phyloP scores from a whole-genome alignment of 2,329 filamentous ascomycete genomes.

The Stylonectria norvegica region DNA sequence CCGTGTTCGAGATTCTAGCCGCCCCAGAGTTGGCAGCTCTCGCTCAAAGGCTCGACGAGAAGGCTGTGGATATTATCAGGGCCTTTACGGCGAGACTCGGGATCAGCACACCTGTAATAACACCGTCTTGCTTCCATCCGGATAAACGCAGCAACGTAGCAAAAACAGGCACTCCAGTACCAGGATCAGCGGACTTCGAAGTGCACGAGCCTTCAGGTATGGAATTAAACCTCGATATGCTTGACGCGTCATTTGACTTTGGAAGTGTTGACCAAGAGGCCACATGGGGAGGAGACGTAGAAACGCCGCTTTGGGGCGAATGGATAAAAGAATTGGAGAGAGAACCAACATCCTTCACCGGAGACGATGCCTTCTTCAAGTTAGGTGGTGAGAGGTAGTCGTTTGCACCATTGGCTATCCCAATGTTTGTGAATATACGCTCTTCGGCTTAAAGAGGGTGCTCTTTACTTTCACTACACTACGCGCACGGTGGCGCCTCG shows the following conservation, averaged over 20 bases:
- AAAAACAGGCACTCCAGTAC: slow-evolving; percentile 1
- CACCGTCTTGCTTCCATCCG: neutral
- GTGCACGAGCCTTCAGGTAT: no score
- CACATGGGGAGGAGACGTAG: no score
- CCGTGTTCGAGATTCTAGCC: slow-evolving; percentile 13
- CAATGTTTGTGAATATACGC: no score
- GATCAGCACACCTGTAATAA: slow-evolving; percentile 12
- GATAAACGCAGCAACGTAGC: slow-evolving; percentile 4
- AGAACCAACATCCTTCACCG: slow-evolving; percentile 9
- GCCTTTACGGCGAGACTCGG: slow-evolving; percentile 20
- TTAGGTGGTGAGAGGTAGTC: no score
- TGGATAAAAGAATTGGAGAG: slow-evolving; percentile 20
- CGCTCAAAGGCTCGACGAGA: slow-evolving; percentile 8
- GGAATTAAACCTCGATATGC: no score
- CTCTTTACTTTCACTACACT: no score
- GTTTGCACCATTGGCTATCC: neutral
- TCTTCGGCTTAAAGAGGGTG: no score
- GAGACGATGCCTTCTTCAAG: neutral
- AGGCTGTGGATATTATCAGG: slow-evolving; percentile 15
- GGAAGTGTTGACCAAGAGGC: no score
- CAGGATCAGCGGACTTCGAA: no score
- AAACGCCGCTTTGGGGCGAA: slow-evolving; percentile 21
- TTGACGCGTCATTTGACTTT: no score
- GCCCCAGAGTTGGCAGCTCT: slow-evolving; percentile 7
- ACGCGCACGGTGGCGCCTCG: no score